Base-by-base conservation (phyloP, 2,329 filamentous ascomycete species). In the Leptographium radiaticola region DNA sequence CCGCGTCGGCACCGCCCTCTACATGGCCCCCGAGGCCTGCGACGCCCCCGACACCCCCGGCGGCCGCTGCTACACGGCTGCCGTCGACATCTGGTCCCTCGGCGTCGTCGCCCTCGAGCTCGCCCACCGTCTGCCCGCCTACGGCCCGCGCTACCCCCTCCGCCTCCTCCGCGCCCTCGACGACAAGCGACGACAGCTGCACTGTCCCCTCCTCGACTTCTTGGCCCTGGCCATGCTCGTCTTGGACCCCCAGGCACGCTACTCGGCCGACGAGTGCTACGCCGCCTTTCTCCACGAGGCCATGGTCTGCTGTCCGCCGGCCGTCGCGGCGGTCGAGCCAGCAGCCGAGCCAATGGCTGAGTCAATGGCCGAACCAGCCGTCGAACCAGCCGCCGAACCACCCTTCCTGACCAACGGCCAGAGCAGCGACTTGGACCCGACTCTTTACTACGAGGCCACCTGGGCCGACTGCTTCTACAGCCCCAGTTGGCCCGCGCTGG, bases 41-140 rank as follows among this genome's bases (percentile, higher is more conserved):
- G 44, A 8, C 25, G 49, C 49, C 2, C 49, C 49, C 49, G 40
- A 45, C n/a, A 25, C 25, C 38, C 38, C 12, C 38, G 40, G 18
- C n/a, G 39, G 39, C 39, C 10, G 7, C 25, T 13, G 15, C 40
- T 51, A 44, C 31, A 51, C 49, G 4, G 7, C 30, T 16, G 49
- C 49, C 49, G 31, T 51, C 9, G 49, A 51, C 39, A 44, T 51
- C 31, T 51, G 49, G 49, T 51, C 49, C 2, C 40, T 51, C 30
- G 49, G 49, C 40, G 49, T 51, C 31, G 49, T 51, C 16, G 49
- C 39, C 25, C 30, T 51, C 40, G 49, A 51, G 39, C 49, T 51
- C 11, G 34, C 40, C 49, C 39, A 51, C n/a, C 13, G 31, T 1
- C 49, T 34, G 16, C 30, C 31, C 7, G 2, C 39, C 49, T 42